These are phyloP conservation scores for Aureobasidium subglaciale DNA, from an alignment of 2,329 filamentous ascomycete species.

Conservation along the genomic window DNA sequence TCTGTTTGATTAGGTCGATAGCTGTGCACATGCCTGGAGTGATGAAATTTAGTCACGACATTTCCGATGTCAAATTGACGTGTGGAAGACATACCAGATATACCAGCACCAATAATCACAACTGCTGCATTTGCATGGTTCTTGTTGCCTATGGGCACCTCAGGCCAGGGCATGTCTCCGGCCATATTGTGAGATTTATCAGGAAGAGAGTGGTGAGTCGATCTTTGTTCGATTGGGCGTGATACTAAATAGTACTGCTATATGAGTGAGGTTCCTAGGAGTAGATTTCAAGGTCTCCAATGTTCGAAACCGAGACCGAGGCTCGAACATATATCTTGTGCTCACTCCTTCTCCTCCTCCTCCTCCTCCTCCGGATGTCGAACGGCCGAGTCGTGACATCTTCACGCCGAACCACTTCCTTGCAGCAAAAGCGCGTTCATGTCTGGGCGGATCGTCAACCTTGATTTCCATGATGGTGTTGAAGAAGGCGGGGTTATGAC, in stretches of 20 bases:
- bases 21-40: conserved; percentile 44
- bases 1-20: conserved; percentile 49
- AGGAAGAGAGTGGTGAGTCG: too few species aligned
- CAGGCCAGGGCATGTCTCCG: conserved; percentile 37
- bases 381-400: neutral
- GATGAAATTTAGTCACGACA: too few species aligned
- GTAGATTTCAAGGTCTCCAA: too few species aligned
- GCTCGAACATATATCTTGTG: neutral
- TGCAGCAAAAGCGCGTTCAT: neutral
- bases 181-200: conserved; percentile 27
- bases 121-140: conserved; percentile 47
- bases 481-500: neutral
- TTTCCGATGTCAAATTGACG: neutral
- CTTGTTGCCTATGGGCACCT: conserved; percentile 42
- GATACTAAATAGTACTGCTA: too few species aligned
- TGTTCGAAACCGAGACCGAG: neutral
- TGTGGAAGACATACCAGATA: conserved; percentile 38
- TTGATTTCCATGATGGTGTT: neutral
- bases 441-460: neutral
- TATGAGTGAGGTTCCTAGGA: too few species aligned
- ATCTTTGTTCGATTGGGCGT: too few species aligned
- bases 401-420: neutral
- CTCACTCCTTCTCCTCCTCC: too few species aligned
- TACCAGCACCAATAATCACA: conserved; percentile 51
- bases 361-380: neutral